Evolutionary conservation across 129 eudicot genomes (phyloP).

Genomic region (Tagetes erecta): DNA sequence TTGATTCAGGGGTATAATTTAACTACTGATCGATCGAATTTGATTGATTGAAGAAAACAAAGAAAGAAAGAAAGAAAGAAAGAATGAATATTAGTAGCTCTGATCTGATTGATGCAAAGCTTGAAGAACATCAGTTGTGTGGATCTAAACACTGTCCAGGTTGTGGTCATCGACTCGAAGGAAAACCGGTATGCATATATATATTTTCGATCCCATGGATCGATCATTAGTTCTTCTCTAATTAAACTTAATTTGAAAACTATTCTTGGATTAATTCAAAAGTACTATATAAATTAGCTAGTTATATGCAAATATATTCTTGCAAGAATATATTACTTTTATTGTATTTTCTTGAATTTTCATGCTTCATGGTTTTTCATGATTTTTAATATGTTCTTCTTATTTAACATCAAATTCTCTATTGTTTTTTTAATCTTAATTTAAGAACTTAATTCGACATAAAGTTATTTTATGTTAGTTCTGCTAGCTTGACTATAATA

Average conservation of each 20-base stretch:
- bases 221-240: background rate
- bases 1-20: slow-evolving; percentile 16
- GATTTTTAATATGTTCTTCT: background rate
- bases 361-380: background rate
- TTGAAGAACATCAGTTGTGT: slow-evolving; percentile 90
- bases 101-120: slow-evolving; percentile 98
- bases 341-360: background rate
- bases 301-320: no score
- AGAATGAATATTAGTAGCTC: slow-evolving; percentile 69
- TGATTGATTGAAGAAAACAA: slow-evolving; percentile 26
- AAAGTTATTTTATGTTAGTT: background rate
- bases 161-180: slow-evolving; percentile 98
- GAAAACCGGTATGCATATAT: slow-evolving; percentile 66
- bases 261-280: slow-evolving; percentile 43
- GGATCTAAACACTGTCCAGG: slow-evolving; percentile 98
- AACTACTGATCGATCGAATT: slow-evolving; percentile 10
- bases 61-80: background rate
- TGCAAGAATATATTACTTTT: background rate
- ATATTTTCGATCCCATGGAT: background rate
- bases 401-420: slow-evolving; percentile 19
- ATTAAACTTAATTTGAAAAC: slow-evolving; percentile 35
- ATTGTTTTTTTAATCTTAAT: background rate
- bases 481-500: background rate
- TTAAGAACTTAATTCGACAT: background rate
- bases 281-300: background rate